These are phyloP conservation scores for Naganishia sp. DNA, from an alignment of 1,284 basidiomycete species.

Conservation along the genomic window DNA sequence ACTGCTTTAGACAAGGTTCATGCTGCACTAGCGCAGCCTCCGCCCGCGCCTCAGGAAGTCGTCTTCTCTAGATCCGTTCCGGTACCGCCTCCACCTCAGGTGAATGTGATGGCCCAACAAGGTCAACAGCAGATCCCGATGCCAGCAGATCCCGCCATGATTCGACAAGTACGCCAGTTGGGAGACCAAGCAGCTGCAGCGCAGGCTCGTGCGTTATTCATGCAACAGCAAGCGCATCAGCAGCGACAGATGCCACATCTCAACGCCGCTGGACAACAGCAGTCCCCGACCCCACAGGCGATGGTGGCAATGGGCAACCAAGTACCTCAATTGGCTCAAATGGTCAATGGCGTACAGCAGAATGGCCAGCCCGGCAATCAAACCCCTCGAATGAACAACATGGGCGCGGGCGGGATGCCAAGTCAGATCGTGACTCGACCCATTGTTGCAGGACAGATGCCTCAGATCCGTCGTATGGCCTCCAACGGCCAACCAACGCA, in stretches of 20 bases:
- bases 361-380: slow-evolving; percentile 17
- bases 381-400: slow-evolving; percentile 23
- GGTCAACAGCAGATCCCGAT: slow-evolving; percentile 34
- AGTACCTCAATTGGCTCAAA: slow-evolving; percentile 18
- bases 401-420: neutral
- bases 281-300: slow-evolving; percentile 6
- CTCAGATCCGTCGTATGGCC: slow-evolving; percentile 31
- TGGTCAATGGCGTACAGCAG: slow-evolving; percentile 23
- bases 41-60: slow-evolving; percentile 22
- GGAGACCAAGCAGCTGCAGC: slow-evolving; percentile 29
- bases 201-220: slow-evolving; percentile 6
- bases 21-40: slow-evolving; percentile 26
- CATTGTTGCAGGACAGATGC: slow-evolving; percentile 21
- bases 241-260: slow-evolving; percentile 14
- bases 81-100: slow-evolving; percentile 28
- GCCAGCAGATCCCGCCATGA: slow-evolving; percentile 25
- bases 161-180: slow-evolving; percentile 25
- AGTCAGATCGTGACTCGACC: slow-evolving; percentile 13
- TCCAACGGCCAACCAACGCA: slow-evolving; percentile 26
- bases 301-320: slow-evolving; percentile 19
- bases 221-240: slow-evolving; percentile 33
- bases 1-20: slow-evolving; percentile 23
- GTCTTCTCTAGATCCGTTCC: slow-evolving; percentile 20
- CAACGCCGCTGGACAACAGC: slow-evolving; percentile 7
- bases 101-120: slow-evolving; percentile 27